These are phyloP conservation scores for Fremontodendron californicum DNA, from an alignment of 345 rosid genomes.

Conservation along the genomic window DNA sequence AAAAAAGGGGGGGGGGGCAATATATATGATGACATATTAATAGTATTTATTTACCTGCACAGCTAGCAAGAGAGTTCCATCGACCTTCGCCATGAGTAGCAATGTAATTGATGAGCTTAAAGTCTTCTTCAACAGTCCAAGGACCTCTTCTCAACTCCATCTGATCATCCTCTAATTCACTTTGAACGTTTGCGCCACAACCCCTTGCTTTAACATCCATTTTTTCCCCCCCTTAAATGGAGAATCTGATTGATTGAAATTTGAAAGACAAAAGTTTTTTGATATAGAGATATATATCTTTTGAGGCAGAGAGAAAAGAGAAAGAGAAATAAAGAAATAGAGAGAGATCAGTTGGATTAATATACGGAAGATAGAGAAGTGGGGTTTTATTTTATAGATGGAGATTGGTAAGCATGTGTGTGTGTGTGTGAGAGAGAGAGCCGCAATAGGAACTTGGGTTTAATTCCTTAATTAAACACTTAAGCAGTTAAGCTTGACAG, in stretches of 20 bases:
- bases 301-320: conserved; percentile 24
- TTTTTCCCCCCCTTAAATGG: conserved; percentile 23
- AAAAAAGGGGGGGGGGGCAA: background rate
- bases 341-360: conserved; percentile 37
- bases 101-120: conserved; percentile 79
- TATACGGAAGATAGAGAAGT: conserved; percentile 41
- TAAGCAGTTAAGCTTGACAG: conserved; percentile 23
- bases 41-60: conserved; percentile 64
- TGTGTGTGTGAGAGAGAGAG: conserved; percentile 32
- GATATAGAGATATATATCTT: conserved; percentile 20
- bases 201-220: conserved; percentile 49
- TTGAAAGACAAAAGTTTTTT: background rate
- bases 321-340: conserved; percentile 17
- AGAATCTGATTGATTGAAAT: conserved; percentile 31
- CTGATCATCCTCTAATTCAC: conserved; percentile 56
- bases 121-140: conserved; percentile 90
- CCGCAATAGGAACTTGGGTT: conserved; percentile 35
- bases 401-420: conserved; percentile 26
- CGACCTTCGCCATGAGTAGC: conserved; percentile 83
- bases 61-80: conserved; percentile 85
- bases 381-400: conserved; percentile 31
- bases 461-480: conserved; percentile 18
- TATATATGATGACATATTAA: background rate
- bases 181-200: conserved; percentile 25
- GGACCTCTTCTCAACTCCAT: conserved; percentile 76